Evolutionary conservation across 1,284 basidiomycete genomes (phyloP), one percentile per base, ranked within the genome.

Genomic region (Ganoderma lingzhi): DNA sequence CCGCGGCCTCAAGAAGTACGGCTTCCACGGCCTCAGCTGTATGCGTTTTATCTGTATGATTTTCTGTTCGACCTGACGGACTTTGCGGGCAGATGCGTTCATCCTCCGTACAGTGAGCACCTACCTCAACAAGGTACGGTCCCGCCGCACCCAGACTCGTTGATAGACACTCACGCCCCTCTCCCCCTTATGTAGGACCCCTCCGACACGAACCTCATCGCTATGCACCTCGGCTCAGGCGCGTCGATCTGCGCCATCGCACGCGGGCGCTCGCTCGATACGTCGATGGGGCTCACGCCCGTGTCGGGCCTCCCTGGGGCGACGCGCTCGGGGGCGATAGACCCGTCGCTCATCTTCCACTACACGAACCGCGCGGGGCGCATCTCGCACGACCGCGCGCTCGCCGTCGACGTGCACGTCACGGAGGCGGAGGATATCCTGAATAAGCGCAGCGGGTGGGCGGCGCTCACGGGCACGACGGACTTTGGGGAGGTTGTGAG

Each of bases 331-430:
- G 95, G 96, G 12, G 86, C 87, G 1, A 84, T 96, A 76, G 95
- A 97, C 80, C 93, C 95, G 1, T 91, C 90, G 41, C 86, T 96
- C 60, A 92, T 96, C 75, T 96, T 96, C 81, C 95, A 96, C 79
- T 93, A 93, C 78, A 92, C 91, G 39, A 88, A 87, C 72, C 86
- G 89, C 72, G 90, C 83, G 58, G 86, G 80, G 65, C 82, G 78
- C 74, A 85, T 90, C 70, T 87, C 85, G 32, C 87, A 90, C 74
- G 84, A 86, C 66, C 82, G 84, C 37, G 76, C 73, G 39, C 74
- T 81, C 63, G 82, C 84, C n/a, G 81, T 83, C 44, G 83, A 89
- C 64, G 82, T 94, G 60, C 87, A 87, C 56, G 89, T 96, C 59
- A 92, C 92, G 6, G 85, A 87, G 83, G 94, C 93, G 0, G 95